These are phyloP conservation scores for Macrolepiota fuliginosa DNA, from an alignment of 768 basidiomycete species.

Conservation along the genomic window DNA sequence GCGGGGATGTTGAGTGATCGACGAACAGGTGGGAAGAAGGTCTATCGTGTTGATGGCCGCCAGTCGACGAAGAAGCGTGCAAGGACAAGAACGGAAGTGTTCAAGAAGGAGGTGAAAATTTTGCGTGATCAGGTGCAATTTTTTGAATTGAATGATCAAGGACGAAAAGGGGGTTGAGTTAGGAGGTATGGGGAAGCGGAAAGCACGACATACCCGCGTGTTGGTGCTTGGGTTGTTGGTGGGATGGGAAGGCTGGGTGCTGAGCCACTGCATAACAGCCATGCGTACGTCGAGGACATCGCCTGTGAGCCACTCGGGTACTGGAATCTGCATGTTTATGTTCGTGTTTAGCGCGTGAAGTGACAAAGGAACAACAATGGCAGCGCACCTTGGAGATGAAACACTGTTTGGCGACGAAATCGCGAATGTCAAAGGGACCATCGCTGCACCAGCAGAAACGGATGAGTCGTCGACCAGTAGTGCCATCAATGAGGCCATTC, in stretches of 20 bases:
- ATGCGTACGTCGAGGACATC: constrained; percentile 76
- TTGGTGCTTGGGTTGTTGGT: neutral
- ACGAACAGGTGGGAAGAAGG: constrained; percentile 23
- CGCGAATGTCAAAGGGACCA: constrained; percentile 79
- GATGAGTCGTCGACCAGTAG: constrained; percentile 51
- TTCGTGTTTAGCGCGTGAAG: constrained; percentile 1
- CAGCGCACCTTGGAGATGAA: constrained; percentile 73
- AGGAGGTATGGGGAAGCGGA: neutral
- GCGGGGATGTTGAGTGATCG: constrained; percentile 62
- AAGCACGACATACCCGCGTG: constrained; percentile 19
- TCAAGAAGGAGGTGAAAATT: neutral
- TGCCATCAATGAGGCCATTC: constrained; percentile 65
- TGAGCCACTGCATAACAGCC: constrained; percentile 49
- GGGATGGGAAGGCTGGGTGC: constrained; percentile 20
- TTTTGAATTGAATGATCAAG: neutral
- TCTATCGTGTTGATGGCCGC: constrained; percentile 18
- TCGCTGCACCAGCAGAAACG: constrained; percentile 84
- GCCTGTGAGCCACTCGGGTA: constrained; percentile 73
- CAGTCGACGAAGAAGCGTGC: constrained; percentile 2
- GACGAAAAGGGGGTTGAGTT: neutral
- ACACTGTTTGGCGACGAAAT: constrained; percentile 88
- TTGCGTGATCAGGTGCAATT: constrained; percentile 9
- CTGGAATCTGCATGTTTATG: constrained; percentile 41
- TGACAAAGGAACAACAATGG: constrained; percentile 18
- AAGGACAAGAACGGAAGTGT: neutral